Conservation (phyloP, 805 yeast species). For the Candida caryicola region DNA sequence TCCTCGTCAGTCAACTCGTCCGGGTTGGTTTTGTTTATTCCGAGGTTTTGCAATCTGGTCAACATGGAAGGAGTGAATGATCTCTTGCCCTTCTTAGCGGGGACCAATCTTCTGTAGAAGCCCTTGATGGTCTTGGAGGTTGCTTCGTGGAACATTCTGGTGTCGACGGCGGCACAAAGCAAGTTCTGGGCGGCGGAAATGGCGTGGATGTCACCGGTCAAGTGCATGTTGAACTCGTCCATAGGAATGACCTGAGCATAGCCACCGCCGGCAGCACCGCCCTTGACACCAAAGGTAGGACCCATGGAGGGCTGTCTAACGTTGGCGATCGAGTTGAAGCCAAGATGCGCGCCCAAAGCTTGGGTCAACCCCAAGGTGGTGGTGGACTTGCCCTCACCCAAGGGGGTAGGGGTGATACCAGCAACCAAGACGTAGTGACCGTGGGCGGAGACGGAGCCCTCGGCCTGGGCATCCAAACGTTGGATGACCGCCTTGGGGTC, state of each 20-base stretch:
- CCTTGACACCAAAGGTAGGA: conserved; percentile 84
- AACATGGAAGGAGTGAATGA: conserved; percentile 66
- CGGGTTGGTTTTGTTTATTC: conserved; percentile 68
- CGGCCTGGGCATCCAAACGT: conserved; percentile 58
- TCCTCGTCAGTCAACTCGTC: conserved; percentile 72
- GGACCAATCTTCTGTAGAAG: conserved; percentile 73
- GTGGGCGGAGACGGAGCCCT: conserved; percentile 59
- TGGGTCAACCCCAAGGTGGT: conserved; percentile 82
- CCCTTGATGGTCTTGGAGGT: conserved; percentile 72
- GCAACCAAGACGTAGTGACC: conserved; percentile 77
- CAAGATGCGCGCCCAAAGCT: conserved; percentile 74
- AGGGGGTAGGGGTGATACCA: conserved; percentile 83
- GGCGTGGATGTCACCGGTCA: conserved; percentile 85
- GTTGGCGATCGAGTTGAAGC: conserved; percentile 68
- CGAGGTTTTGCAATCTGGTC: conserved; percentile 63
- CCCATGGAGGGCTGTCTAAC: conserved; percentile 90
- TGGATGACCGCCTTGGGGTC: conserved; percentile 40
- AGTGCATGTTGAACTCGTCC: conserved; percentile 86
- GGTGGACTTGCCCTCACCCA: conserved; percentile 84
- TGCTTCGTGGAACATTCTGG: conserved; percentile 79
- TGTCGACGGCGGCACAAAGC: conserved; percentile 82
- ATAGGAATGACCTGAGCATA: conserved; percentile 84
- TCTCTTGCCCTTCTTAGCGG: conserved; percentile 68
- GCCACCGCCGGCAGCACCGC: conserved; percentile 93
- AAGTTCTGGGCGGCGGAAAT: conserved; percentile 79